Percentiles rank a stretch among this genome's conserved stretches.
phyloP scores from a whole-genome alignment of 768 basidiomycete genomes.

The Cystobasidium ongulense region DNA sequence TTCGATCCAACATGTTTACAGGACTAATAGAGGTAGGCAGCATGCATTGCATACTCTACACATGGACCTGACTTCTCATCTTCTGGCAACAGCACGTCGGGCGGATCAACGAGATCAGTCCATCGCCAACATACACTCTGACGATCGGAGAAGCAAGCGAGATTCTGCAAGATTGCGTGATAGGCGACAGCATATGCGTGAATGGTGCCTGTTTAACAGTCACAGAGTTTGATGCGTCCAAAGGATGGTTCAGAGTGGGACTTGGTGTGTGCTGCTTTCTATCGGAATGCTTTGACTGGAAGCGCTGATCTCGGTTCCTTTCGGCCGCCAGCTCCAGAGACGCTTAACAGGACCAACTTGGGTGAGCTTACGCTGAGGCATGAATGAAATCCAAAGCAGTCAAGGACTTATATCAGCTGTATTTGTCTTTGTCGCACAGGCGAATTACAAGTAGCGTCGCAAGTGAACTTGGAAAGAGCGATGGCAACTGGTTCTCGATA shows the following conservation, averaged over 20 bases:
- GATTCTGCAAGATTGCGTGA: conserved; percentile 76
- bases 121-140: conserved; percentile 54
- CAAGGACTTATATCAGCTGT: no score
- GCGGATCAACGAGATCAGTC: conserved; percentile 56
- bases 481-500: conserved; percentile 86
- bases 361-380: conserved; percentile 52
- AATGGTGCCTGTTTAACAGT: conserved; percentile 83
- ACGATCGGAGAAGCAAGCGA: conserved; percentile 62
- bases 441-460: conserved; percentile 64
- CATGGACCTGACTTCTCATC: background rate
- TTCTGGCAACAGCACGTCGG: conserved; percentile 60
- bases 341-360: conserved; percentile 77
- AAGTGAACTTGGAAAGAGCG: conserved; percentile 86
- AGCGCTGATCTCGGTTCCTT: background rate
- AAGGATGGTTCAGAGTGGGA: conserved; percentile 76
- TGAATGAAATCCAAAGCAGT: background rate
- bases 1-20: conserved; percentile 39
- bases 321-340: conserved; percentile 65
- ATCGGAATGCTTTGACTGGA: background rate
- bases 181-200: conserved; percentile 90
- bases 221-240: conserved; percentile 59
- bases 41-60: background rate
- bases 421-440: conserved; percentile 49
- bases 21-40: conserved; percentile 42
- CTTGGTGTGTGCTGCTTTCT: conserved; percentile 45